Evolutionary conservation across 768 basidiomycete genomes (phyloP).

Genomic region (Leccinum variicolor): DNA sequence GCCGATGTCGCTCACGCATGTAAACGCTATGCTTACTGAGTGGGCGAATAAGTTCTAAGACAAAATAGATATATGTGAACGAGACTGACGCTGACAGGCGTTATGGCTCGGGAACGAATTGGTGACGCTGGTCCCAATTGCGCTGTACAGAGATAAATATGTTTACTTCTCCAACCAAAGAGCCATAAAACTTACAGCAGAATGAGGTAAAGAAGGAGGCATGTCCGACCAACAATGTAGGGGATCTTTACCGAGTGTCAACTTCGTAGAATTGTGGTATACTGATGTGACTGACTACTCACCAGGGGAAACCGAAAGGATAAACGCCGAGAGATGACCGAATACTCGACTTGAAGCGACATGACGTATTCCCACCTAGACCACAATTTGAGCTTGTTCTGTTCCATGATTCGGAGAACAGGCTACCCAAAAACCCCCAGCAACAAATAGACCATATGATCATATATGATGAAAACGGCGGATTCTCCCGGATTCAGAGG

Average conservation of each 20-base stretch:
- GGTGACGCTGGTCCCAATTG: background rate
- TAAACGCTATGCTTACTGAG: conserved; percentile 1
- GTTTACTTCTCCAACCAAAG: background rate
- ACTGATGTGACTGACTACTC: conserved; percentile 1
- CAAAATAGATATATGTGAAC: background rate
- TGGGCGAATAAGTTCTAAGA: background rate
- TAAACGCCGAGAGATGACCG: conserved; percentile 10
- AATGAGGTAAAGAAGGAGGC: conserved; percentile 10
- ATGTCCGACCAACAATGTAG: conserved; percentile 20
- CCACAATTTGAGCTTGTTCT: background rate
- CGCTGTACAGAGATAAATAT: conserved; percentile 2
- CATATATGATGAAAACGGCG: background rate
- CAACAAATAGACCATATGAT: conserved; percentile 5
- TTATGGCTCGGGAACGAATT: background rate
- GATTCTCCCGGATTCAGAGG: background rate
- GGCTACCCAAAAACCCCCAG: conserved; percentile 22
- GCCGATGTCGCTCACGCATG: conserved; percentile 4
- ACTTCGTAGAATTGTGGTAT: background rate
- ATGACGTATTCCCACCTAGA: conserved; percentile 23
- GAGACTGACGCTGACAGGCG: conserved; percentile 17
- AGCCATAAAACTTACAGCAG: conserved; percentile 8
- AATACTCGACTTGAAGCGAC: conserved; percentile 16
- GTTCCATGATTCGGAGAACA: background rate
- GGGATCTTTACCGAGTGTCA: conserved; percentile 12
- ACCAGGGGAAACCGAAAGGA: conserved; percentile 20